Conservation (phyloP, 1,139 yeast species). For the Geotrichum carabidarum region DNA sequence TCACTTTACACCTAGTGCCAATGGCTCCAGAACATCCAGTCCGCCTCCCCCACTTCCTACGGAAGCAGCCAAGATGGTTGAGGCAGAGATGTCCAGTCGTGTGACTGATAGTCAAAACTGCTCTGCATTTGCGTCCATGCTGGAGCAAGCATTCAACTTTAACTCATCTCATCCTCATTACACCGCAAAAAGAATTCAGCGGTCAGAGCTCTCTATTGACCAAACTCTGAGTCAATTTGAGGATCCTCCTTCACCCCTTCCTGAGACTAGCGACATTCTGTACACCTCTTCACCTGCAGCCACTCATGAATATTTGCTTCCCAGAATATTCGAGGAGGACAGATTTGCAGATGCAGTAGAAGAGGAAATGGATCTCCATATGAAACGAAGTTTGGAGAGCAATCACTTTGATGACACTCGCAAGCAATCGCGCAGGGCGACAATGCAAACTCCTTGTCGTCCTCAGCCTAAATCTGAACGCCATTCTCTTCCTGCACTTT, state of each 20-base stretch:
- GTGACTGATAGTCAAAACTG: constrained; percentile 3
- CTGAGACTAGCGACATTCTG: not conserved
- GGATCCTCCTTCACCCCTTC: constrained; percentile 7
- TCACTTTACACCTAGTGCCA: constrained; percentile 1
- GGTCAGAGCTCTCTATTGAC: not conserved
- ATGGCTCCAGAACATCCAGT: not conserved
- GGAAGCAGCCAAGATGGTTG: constrained; percentile 11
- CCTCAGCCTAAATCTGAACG: not conserved
- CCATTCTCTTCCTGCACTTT: not conserved
- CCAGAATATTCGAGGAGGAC: constrained; percentile 41
- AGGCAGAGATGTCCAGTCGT: constrained; percentile 6
- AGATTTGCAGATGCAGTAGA: constrained; percentile 39
- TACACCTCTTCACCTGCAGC: constrained; percentile 5
- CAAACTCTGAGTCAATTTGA: constrained; percentile 5
- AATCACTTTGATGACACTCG: constrained; percentile 2
- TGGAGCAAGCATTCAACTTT: constrained; percentile 18
- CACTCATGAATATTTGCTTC: constrained; percentile 24
- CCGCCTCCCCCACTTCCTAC: constrained; percentile 18
- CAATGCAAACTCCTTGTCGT: constrained; percentile 5
- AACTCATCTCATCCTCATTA: not conserved
- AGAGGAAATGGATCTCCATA: constrained; percentile 30
- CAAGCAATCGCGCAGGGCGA: constrained; percentile 7
- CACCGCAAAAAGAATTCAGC: not conserved
- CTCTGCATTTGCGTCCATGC: constrained; percentile 19
- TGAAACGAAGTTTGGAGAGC: constrained; percentile 15